Base-by-base conservation (phyloP, 2,329 filamentous ascomycete genomes). In the Claviceps digitariae region DNA sequence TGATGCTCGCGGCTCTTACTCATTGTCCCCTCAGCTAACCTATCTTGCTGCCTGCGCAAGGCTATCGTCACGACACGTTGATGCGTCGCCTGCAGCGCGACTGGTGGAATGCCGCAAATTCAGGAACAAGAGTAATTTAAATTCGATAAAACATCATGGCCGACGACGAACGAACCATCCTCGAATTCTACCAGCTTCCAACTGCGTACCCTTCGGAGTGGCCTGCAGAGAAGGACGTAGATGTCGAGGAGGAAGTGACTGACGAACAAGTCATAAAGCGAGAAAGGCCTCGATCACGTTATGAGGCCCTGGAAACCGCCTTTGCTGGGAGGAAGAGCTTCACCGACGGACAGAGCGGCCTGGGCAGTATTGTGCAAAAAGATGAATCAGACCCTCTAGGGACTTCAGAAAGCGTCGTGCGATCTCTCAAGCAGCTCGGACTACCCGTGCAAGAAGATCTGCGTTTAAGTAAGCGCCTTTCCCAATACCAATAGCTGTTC, bases 321-420 rank as follows among this genome's bases (percentile, higher is more conserved):
- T 79, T 85, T 48, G 80, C 83, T 60, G 77, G 83, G 55, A 78
- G 79, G 62, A 87, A 81, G 65, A 72, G 76, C 50, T 71, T 87
- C 15, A 20, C 17, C 10, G 54, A 51, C 6, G 52, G 46, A 9
- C 54, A 52, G 20, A 46, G 48, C 8, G 82, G 78, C 63, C 75
- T 84, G 47, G 85, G 87, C 58, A 93, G 83, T 61, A 70, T 91
- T 56, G 87, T 95, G 31, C 87, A 93, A 64, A 86, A 86, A 65
- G 93, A 98, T 66, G 94, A 98, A 67, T 81, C 88, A 2, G 93
- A 98, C 70, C 90, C 93, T 4, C 70, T 98, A 52, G 93, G 93
- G n/a, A 83, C 82, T 51, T 83, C 85, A 1, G 86, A 91, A 54
- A 96, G 89, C 64, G 90, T 98, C 8, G 83, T 96, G 52, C 78